Percentiles rank a stretch among this genome's conserved stretches.
phyloP scores from a whole-genome alignment of 148 eudicot species.

The Euryodendron excelsum region DNA sequence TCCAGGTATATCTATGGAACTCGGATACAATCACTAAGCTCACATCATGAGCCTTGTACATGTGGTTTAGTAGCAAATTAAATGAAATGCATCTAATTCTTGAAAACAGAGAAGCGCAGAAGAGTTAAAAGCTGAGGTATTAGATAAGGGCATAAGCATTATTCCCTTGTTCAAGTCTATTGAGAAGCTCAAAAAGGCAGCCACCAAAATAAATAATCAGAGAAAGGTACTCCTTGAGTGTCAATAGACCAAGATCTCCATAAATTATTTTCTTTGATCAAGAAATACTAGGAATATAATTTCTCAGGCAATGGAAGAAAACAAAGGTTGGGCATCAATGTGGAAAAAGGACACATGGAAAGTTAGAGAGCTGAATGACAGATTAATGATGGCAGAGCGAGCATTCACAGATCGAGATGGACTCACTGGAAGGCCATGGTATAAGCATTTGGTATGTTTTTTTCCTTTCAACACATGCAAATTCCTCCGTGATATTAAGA shows the following conservation, averaged over 20 bases:
- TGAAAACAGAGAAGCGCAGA: slow-evolving; percentile 46
- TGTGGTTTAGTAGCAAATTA: background rate
- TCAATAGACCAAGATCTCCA: background rate
- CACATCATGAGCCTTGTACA: background rate
- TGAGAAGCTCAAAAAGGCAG: slow-evolving; percentile 43
- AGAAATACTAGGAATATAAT: background rate
- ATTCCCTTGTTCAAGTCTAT: slow-evolving; percentile 49
- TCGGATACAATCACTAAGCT: background rate
- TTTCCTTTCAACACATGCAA: background rate
- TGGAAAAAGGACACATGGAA: slow-evolving; percentile 30
- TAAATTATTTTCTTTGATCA: background rate
- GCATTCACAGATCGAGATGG: slow-evolving; percentile 58
- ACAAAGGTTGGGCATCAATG: slow-evolving; percentile 38
- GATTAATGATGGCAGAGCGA: slow-evolving; percentile 63
- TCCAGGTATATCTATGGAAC: slow-evolving; percentile 39
- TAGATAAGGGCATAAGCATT: slow-evolving; percentile 30
- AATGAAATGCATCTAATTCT: background rate
- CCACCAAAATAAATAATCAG: slow-evolving; percentile 37
- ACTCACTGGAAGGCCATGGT: slow-evolving; percentile 57
- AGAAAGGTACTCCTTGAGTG: slow-evolving; percentile 33
- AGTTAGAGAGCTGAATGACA: slow-evolving; percentile 56
- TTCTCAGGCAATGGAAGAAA: slow-evolving; percentile 34
- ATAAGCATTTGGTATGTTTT: slow-evolving; percentile 57
- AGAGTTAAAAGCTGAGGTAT: slow-evolving; percentile 32
- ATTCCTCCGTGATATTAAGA: background rate